phyloP scores from a whole-genome alignment of 148 eudicot genomes.

The Fagopyrum tataricum region DNA sequence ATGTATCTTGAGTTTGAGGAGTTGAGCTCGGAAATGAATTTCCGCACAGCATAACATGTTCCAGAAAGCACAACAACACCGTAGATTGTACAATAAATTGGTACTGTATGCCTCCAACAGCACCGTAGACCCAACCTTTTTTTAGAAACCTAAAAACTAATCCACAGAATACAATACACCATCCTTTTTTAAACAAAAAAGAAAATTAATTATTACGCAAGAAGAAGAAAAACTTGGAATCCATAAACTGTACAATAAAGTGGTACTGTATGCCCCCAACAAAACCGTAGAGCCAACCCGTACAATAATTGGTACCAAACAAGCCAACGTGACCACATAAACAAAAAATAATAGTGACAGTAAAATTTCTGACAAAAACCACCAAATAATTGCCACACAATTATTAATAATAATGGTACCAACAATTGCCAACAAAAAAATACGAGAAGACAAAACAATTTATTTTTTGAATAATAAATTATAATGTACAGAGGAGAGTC shows the following conservation, averaged over 20 bases:
- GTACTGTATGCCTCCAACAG: no score
- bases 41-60: no score
- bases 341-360: not conserved
- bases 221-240: not conserved
- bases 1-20: no score
- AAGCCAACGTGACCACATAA: not conserved
- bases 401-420: not conserved
- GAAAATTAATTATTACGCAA: no score
- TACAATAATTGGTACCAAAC: slow-evolving; percentile 9
- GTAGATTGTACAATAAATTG: no score
- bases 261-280: slow-evolving; percentile 5
- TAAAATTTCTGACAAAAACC: not conserved
- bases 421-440: not conserved
- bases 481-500: not conserved
- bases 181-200: no score
- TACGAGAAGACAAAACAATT: not conserved
- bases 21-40: no score
- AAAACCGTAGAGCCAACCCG: slow-evolving; percentile 3
- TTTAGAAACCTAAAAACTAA: no score
- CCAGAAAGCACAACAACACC: no score
- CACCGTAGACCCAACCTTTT: no score
- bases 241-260: not conserved
- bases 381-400: not conserved
- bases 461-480: no score
- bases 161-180: no score